Base-by-base conservation (phyloP, 2,329 filamentous ascomycete genomes). In the Neofusicoccum cordaticola region DNA sequence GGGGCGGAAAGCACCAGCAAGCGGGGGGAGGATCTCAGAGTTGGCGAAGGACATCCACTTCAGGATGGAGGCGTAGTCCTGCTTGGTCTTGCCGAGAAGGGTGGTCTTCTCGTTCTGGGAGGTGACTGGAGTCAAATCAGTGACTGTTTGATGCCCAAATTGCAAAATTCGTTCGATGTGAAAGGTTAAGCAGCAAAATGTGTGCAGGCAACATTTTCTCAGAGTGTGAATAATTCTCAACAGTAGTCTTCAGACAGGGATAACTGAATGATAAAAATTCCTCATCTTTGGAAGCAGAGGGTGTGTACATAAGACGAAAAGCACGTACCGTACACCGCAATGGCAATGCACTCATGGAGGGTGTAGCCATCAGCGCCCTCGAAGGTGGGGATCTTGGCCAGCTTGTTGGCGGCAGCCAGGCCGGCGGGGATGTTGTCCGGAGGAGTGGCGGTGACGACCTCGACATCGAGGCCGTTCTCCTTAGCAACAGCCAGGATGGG, bases 71-170 rank as follows among this genome's bases (percentile, higher is more conserved):
- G 95, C 95, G 82, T 98, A 93, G 88, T 99, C 95, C 86, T 99
- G 94, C 90, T 99, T 99, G 84, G 93, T 99, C 90, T 98, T 98
- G 78, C 95, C 95, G 74, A 99, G 89, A 71, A 99, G 93, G 73
- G 93, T 96, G 75, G 95, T 99, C 90, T 98, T 98, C 90, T 98
- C 95, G 82, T 99, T 99, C 85, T 99, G 95, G 74, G 95, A 98
- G 75, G 95, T 93, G 79, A 99, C 95, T 98, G 77, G 15, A 53
- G 22, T 34, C 17, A 9, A n/a, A 47, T 69, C 47, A 68, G 68
- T 37, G 22, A 68, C 70, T 76, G 70, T 75, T 67, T 67, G 12
- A 35, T 5, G 19, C 3, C n/a, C 4, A 7, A 19, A 4, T 39
- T 56, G 52, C 66, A 53, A 39, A 35, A 62, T 68, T 52, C 69